Evolutionary conservation across 192 early-diverging fungal species (phyloP), one percentile per base, ranked within the genome.

Genomic region (Linderina pennispora): DNA sequence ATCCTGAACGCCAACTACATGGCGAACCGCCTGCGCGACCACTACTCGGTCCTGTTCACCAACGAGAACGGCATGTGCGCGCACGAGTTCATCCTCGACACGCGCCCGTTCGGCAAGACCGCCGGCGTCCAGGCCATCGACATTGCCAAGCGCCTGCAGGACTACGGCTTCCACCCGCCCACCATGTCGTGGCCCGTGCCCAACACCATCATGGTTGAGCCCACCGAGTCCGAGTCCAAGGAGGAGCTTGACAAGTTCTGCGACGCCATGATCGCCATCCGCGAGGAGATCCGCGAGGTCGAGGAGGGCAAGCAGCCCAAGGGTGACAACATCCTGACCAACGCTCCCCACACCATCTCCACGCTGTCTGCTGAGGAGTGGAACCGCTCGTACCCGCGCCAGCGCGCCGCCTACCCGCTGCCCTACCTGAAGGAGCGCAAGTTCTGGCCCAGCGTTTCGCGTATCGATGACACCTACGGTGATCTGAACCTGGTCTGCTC

Each of bases 101-200:
- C 86, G 32, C 83, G 93, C 36, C 87, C 88, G n/a, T 97, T 99
- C 58, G 77, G 63, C 43, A 77, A 73, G 8, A 73, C 74, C 18
- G 80, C 88, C 13, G 85, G 83, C 28, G 68, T 99, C 59, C 82
- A 93, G 62, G 97, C 88, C 8, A 89, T 99, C 44, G 97, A 99
- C 62, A 83, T 99, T 66, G 97, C 97, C 68, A 99, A 99, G 82
- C 88, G 97, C 31, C 81, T 99, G 39, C 87, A 94, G 73, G 97
- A 99, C 74, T 99, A 97, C 61, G 91, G 94, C 17, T 99, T 99
- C 80, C 97, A 99, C 75, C 84, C 81, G 24, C 97, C 97, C 24
- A 99, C 97, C 61, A 99, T 99, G 97, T 96, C 93, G 15, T 99
- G 92, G 86, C 97, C 97, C 17, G 94, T 97, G 18, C 77, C 90